These are phyloP conservation scores for Lentinula edodes DNA, from an alignment of 768 basidiomycete species.

Conservation along the genomic window DNA sequence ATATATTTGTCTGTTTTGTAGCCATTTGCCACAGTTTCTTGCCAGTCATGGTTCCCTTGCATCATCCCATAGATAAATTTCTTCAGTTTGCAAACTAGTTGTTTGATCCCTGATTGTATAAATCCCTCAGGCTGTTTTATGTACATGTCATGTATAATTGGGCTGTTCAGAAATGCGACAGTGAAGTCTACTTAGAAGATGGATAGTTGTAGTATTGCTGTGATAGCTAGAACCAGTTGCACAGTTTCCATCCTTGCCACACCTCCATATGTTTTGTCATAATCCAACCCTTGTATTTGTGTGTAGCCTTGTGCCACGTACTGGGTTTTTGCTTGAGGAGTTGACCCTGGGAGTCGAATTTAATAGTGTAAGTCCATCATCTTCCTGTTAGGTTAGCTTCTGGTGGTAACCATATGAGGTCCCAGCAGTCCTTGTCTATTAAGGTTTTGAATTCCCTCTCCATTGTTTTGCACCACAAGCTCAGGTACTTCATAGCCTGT, in stretches of 20 bases:
- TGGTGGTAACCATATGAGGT: background rate
- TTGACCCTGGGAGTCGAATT: background rate
- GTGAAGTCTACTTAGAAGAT: conserved; percentile 25
- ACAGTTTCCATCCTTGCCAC: conserved; percentile 3
- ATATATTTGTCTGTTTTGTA: background rate
- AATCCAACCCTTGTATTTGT: background rate
- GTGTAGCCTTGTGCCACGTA: background rate
- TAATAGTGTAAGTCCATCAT: background rate
- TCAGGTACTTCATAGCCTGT: background rate
- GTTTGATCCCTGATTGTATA: background rate
- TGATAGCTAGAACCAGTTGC: background rate
- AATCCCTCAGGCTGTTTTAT: conserved; percentile 25
- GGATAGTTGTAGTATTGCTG: conserved; percentile 17
- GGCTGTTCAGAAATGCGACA: conserved; percentile 21
- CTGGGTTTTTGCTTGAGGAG: background rate
- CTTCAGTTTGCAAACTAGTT: background rate
- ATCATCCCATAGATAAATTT: background rate
- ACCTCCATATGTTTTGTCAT: background rate
- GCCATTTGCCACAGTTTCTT: background rate
- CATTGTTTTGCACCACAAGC: background rate
- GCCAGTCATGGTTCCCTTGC: background rate
- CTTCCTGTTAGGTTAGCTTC: background rate
- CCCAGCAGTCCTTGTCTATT: background rate
- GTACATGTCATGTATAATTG: conserved; percentile 24
- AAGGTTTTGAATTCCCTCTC: background rate